Evolutionary conservation across 2,329 filamentous ascomycete species (phyloP), one percentile per base, ranked within the genome.

Genomic region (Torrubiellomyces zombiae): DNA sequence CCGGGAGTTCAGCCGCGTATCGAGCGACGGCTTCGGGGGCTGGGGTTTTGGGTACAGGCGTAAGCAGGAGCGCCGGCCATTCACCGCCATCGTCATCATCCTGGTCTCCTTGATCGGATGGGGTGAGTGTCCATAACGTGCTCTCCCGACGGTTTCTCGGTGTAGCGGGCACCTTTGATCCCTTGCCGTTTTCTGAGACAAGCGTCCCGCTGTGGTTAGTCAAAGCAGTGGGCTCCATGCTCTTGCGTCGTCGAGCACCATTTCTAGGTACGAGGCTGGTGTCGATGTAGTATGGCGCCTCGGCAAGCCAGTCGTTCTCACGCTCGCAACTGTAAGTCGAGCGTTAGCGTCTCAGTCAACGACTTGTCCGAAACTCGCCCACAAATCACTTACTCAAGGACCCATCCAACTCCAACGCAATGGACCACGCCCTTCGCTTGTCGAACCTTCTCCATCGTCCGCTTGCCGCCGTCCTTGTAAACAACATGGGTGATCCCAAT

Each of bases 391-490:
- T 67, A 82, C 75, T 92, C 81, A 33, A 92, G 63, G 27, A 89
- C 77, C 81, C 82, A 93, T 35, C 73, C 74, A 23, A 91, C 77
- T 24, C 82, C 82, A 28, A 93, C 81, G 50, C 82, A 91, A 38
- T 80, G 73, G 18, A 93, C 78, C 16, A 79, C 59, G 5, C 80
- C 80, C 9, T 67, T 63, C 19, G 68, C 73, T 38, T 75, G 66
- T 29, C 71, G 63, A 6, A 86, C 75, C 50, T 83, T 91, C 43
- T 91, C 75, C 35, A 93, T 51, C 1, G 82, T 92, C 14, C 75
- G 63, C 41, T 75, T 74, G 20, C 73, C 73, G 22, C 83, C 83
- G 42, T 92, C 83, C 47, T 92, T 93, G 58, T 74, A 93, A 6
- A 93, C 70, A 6, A 93, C 78, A 42, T 93, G 83, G 0, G 82